These are phyloP conservation scores for Nannizzia gypsea DNA, from an alignment of 2,329 filamentous ascomycete species.

Conservation along the genomic window DNA sequence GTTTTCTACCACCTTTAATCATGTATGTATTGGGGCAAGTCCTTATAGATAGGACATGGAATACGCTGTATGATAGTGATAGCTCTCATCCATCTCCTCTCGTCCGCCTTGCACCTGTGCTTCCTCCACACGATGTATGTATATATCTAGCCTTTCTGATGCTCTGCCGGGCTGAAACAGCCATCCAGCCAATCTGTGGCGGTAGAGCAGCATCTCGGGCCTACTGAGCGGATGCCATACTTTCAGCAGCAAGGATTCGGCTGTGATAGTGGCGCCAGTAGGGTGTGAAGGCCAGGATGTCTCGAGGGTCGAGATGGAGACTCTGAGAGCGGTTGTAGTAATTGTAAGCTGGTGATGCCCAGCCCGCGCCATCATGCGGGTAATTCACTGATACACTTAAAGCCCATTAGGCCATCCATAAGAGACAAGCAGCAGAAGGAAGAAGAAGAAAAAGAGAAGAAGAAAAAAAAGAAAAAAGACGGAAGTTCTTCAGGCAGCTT, in stretches of 20 bases:
- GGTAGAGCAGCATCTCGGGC: background rate
- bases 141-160: background rate
- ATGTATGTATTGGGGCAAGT: background rate
- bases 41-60: background rate
- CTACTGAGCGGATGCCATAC: background rate
- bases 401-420: background rate
- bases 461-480: background rate
- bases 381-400: background rate
- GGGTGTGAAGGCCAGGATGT: background rate
- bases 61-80: background rate
- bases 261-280: conserved; percentile 2
- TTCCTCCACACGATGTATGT: background rate
- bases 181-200: background rate
- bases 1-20: too few relatives aligned
- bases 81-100: background rate
- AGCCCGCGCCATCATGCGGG: background rate
- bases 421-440: background rate
- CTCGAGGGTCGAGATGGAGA: too few relatives aligned
- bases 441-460: background rate
- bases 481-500: background rate
- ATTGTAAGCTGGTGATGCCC: background rate
- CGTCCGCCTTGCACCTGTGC: background rate
- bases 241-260: background rate
- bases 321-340: too few relatives aligned
- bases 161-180: background rate